These are phyloP conservation scores for Tricharina praecox DNA, from an alignment of 495 filamentous ascomycete genomes.

Conservation along the genomic window DNA sequence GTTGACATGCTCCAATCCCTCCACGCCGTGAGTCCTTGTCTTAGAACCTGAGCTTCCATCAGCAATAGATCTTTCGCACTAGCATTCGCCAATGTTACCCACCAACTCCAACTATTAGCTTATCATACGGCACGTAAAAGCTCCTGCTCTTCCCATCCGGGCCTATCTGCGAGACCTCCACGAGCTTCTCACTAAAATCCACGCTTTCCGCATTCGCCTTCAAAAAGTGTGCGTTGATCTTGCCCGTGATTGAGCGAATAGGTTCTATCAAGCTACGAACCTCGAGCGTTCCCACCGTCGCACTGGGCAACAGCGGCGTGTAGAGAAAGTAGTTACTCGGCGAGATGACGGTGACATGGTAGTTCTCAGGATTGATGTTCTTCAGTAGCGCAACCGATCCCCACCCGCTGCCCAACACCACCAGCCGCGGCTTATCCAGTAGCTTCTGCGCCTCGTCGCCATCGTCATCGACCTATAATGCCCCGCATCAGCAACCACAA, in stretches of 20 bases:
- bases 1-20: constrained; percentile 83
- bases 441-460: constrained; percentile 45
- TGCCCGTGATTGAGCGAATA: constrained; percentile 62
- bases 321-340: constrained; percentile 95
- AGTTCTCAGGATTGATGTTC: constrained; percentile 71
- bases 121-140: constrained; percentile 97
- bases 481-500: too few relatives aligned
- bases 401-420: constrained; percentile 90
- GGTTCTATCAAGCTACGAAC: constrained; percentile 83
- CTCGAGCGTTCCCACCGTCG: constrained; percentile 89
- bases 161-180: constrained; percentile 66
- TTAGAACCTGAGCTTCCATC: constrained; percentile 44
- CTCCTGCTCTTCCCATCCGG: constrained; percentile 48
- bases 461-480: constrained; percentile 52
- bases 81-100: constrained; percentile 15
- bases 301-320: constrained; percentile 91
- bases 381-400: constrained; percentile 85
- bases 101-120: constrained; percentile 88
- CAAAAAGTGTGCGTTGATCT: constrained; percentile 73
- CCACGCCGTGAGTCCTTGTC: constrained; percentile 89
- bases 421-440: constrained; percentile 66
- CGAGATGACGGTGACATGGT: constrained; percentile 85
- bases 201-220: constrained; percentile 73
- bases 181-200: constrained; percentile 75
- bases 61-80: constrained; percentile 8